These are phyloP conservation scores for Starmerella tilneyi DNA, from an alignment of 805 yeast genomes.

Conservation along the genomic window DNA sequence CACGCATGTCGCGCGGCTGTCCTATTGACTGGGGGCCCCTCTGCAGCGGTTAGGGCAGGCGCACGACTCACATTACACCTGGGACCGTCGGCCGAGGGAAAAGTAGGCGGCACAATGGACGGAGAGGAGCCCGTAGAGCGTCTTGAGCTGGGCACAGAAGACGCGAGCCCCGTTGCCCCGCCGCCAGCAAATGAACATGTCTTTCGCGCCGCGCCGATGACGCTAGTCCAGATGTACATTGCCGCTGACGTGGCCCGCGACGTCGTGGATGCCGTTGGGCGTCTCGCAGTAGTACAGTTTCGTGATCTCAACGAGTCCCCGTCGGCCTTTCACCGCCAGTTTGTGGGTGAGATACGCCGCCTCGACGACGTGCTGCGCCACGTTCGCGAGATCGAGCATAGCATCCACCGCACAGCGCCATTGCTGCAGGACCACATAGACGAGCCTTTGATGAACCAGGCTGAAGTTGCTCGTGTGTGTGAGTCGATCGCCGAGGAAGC, in stretches of 20 bases:
- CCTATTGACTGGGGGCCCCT: too few species aligned
- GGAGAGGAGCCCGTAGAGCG: constrained; percentile 5
- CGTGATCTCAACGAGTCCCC: constrained; percentile 74
- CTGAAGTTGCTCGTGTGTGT: constrained; percentile 60
- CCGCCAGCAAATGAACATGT: constrained; percentile 19
- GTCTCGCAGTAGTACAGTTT: constrained; percentile 73
- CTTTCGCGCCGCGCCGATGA: constrained; percentile 88
- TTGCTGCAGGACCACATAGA: constrained; percentile 5
- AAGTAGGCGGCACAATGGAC: constrained; percentile 3
- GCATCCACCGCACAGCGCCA: neutral
- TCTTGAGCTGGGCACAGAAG: neutral
- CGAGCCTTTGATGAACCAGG: constrained; percentile 31
- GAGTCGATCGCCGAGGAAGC: constrained; percentile 57
- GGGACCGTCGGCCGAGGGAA: neutral
- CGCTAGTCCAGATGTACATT: constrained; percentile 79
- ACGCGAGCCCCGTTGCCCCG: neutral
- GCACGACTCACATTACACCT: neutral
- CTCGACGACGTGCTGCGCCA: constrained; percentile 59
- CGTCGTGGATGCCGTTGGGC: constrained; percentile 71
- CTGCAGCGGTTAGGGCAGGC: constrained; percentile 4
- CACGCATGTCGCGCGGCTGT: too few species aligned
- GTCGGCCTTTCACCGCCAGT: constrained; percentile 75
- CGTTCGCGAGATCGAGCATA: constrained; percentile 15
- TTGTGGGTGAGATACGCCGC: constrained; percentile 73
- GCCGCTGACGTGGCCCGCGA: constrained; percentile 84